These are phyloP conservation scores for Fusarium bactridioides DNA, from an alignment of 2,329 filamentous ascomycete species.

Conservation along the genomic window DNA sequence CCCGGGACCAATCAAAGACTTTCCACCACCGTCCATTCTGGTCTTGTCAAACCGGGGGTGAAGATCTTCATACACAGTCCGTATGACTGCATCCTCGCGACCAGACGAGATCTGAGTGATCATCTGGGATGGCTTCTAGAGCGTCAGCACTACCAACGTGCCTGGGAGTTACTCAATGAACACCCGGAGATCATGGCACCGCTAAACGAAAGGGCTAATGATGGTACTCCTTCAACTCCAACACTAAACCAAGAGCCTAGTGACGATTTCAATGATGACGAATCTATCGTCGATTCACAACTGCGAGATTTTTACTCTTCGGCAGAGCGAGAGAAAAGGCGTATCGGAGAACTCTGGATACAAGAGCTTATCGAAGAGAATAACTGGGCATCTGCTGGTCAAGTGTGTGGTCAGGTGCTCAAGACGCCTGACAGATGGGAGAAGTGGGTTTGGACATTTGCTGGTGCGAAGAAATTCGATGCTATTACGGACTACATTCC, in stretches of 20 bases:
- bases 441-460: constrained; percentile 94
- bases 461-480: constrained; percentile 84
- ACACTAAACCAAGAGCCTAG: constrained; percentile 50
- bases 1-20: constrained; percentile 38
- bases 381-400: constrained; percentile 80
- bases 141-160: constrained; percentile 80
- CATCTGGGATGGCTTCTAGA: constrained; percentile 87
- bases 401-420: constrained; percentile 83
- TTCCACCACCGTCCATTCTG: constrained; percentile 57
- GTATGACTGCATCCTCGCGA: constrained; percentile 93
- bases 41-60: constrained; percentile 62
- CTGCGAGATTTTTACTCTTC: constrained; percentile 67
- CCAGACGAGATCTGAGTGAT: constrained; percentile 85
- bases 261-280: constrained; percentile 80
- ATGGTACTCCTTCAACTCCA: constrained; percentile 52
- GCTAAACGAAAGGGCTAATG: constrained; percentile 50
- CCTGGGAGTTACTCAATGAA: constrained; percentile 88
- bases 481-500: constrained; percentile 90
- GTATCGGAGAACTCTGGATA: constrained; percentile 93
- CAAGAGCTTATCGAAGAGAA: constrained; percentile 79
- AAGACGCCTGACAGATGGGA: constrained; percentile 86
- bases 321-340: constrained; percentile 84
- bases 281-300: constrained; percentile 63
- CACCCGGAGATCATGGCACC: constrained; percentile 76
- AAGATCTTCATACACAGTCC: constrained; percentile 96